phyloP scores from a whole-genome alignment of 2,329 filamentous ascomycete species.

The Rhytidhysteron rufulum region DNA sequence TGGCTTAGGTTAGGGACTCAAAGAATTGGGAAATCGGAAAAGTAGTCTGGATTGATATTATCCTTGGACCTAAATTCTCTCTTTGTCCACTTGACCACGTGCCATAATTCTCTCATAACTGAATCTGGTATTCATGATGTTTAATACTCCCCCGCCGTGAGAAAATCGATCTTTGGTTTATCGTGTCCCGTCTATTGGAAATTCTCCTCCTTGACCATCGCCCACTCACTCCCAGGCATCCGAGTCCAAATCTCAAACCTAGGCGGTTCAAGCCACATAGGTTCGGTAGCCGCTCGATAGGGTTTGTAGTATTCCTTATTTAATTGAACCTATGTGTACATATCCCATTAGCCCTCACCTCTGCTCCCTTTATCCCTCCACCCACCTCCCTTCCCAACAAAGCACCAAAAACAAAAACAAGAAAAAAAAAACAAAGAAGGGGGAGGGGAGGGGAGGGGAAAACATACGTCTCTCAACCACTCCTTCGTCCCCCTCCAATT shows the following conservation, averaged over 20 bases:
- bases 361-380: background rate
- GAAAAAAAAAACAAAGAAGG: background rate
- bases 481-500: constrained; percentile 17
- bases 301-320: constrained; percentile 19
- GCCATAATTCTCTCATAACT: too few relatives aligned
- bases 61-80: too few relatives aligned
- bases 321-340: constrained; percentile 10
- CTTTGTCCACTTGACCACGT: too few relatives aligned
- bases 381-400: background rate
- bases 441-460: too few relatives aligned
- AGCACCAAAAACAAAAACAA: background rate
- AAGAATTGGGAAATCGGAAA: too few relatives aligned
- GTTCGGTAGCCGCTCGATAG: constrained; percentile 12
- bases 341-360: background rate
- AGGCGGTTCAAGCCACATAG: constrained; percentile 15
- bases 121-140: too few relatives aligned
- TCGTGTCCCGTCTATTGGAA: too few relatives aligned
- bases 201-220: constrained; percentile 7
- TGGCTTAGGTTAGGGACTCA: too few relatives aligned
- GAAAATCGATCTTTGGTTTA: too few relatives aligned
- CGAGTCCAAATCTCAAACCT: constrained; percentile 14
- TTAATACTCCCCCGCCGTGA: too few relatives aligned
- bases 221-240: constrained; percentile 13
- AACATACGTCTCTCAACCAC: constrained; percentile 16
- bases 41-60: too few relatives aligned